Conservation (phyloP, 805 yeast genomes). For the Starmerella apicola region DNA sequence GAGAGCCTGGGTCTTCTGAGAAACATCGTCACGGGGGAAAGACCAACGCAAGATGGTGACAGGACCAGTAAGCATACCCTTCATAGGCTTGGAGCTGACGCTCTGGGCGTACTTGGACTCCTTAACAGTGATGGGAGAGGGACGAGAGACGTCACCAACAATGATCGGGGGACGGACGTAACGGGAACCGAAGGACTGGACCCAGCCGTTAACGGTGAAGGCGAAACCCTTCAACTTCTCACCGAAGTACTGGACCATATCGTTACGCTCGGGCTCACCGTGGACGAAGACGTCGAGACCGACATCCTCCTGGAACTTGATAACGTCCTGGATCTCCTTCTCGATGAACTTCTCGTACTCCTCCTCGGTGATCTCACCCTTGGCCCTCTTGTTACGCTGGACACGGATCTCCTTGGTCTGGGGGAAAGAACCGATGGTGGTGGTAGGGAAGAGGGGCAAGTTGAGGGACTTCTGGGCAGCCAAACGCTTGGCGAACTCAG, state of each 20-base stretch:
- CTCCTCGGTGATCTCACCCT: constrained; percentile 91
- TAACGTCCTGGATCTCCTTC: constrained; percentile 88
- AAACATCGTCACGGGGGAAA: constrained; percentile 98
- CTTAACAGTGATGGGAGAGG: constrained; percentile 95
- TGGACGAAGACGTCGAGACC: constrained; percentile 97
- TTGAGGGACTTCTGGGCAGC: constrained; percentile 80
- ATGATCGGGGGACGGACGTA: constrained; percentile 99
- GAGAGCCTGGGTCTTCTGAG: constrained; percentile 85
- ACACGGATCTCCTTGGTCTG: constrained; percentile 98
- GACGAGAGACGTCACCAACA: constrained; percentile 98
- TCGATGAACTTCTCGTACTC: constrained; percentile 94
- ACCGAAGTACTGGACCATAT: constrained; percentile 99
- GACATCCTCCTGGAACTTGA: constrained; percentile 98
- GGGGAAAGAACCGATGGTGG: constrained; percentile 99
- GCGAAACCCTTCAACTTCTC: constrained; percentile 97
- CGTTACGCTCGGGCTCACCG: constrained; percentile 99
- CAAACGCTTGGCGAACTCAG: constrained; percentile 78
- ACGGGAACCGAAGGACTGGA: constrained; percentile 99
- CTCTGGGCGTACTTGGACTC: constrained; percentile 99
- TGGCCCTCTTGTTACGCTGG: constrained; percentile 94
- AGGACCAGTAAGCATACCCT: constrained; percentile 99
- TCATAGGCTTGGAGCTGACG: constrained; percentile 86
- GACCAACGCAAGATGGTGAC: constrained; percentile 99
- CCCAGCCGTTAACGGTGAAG: constrained; percentile 99
- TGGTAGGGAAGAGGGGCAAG: constrained; percentile 98